Evolutionary conservation across 1,284 basidiomycete species (phyloP).

Genomic region (Irpex sp.): DNA sequence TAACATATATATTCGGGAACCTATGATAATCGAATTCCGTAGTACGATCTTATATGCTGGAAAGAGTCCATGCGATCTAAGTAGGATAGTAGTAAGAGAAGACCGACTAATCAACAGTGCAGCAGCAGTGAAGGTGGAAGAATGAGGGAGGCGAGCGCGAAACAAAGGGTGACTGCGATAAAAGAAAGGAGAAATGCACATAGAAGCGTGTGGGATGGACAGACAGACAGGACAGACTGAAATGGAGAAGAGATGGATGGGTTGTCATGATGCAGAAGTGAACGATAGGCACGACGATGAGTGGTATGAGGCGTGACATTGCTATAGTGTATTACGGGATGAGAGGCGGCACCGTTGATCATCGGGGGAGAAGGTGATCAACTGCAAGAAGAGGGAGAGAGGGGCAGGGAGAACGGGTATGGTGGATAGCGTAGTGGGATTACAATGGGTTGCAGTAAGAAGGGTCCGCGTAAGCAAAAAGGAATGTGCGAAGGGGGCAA

Average conservation of each 20-base stretch:
- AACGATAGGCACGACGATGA: not conserved
- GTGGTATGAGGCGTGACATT: conserved; percentile 9
- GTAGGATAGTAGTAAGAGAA: not conserved
- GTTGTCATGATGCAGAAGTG: not conserved
- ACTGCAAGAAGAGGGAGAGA: not conserved
- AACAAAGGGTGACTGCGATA: not conserved
- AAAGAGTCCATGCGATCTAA: conserved; percentile 1
- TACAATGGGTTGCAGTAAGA: not conserved
- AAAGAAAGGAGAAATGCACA: not conserved
- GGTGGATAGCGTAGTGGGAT: conserved; percentile 2
- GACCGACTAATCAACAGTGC: conserved; percentile 5
- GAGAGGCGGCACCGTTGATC: not conserved
- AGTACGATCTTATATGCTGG: not conserved
- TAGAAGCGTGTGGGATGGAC: not conserved
- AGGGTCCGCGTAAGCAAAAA: conserved; percentile 6
- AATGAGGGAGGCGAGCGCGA: not conserved
- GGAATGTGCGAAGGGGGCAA: not conserved
- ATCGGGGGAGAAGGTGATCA: not conserved
- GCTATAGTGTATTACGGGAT: not conserved
- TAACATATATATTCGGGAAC: not conserved
- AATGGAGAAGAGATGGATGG: not conserved
- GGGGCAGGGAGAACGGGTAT: not conserved
- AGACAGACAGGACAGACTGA: not conserved
- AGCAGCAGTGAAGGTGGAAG: conserved; percentile 1
- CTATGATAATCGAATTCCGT: conserved; percentile 2